A percentile compares a stretch with the other conserved stretches of the same genome.
These are phyloP conservation scores for Sechiopsis laciniata DNA, from an alignment of 306 rosid species.

Conservation along the genomic window DNA sequence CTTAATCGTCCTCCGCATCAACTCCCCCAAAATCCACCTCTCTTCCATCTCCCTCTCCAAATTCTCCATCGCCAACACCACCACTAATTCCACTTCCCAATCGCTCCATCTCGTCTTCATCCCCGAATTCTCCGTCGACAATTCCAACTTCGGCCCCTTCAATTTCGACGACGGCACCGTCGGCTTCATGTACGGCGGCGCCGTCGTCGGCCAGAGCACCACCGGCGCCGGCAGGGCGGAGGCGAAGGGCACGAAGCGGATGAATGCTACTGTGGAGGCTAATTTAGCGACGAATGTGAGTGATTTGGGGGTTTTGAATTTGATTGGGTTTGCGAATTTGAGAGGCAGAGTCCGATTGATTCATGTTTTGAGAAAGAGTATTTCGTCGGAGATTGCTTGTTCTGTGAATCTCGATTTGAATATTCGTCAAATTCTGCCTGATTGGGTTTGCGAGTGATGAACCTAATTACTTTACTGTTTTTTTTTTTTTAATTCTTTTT, in stretches of 20 bases:
- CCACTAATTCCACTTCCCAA: conserved; percentile 17
- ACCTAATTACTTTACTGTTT: neutral
- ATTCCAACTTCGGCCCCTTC: conserved; percentile 50
- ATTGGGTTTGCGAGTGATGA: conserved; percentile 31
- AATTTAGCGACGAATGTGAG: conserved; percentile 22
- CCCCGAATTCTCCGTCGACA: conserved; percentile 31
- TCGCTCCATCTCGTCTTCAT: conserved; percentile 36
- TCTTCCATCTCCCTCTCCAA: conserved; percentile 28
- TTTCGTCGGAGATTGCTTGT: conserved; percentile 38
- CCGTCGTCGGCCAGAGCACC: conserved; percentile 26
- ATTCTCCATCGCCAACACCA: neutral
- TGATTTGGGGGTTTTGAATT: conserved; percentile 35
- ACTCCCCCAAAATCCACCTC: conserved; percentile 31
- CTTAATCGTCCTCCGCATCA: conserved; percentile 34
- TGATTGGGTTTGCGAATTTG: conserved; percentile 33
- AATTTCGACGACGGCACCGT: conserved; percentile 28
- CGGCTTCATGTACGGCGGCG: conserved; percentile 27
- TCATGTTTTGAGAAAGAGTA: conserved; percentile 33
- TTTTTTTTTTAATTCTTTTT: no score
- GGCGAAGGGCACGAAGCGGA: conserved; percentile 24
- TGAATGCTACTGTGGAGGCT: conserved; percentile 27
- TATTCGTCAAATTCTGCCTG: conserved; percentile 28
- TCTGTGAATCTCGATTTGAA: conserved; percentile 37
- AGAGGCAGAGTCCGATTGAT: conserved; percentile 41
- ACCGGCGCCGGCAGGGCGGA: conserved; percentile 22